Conservation (phyloP, 306 rosid species). For the Acmispon strigosus region DNA sequence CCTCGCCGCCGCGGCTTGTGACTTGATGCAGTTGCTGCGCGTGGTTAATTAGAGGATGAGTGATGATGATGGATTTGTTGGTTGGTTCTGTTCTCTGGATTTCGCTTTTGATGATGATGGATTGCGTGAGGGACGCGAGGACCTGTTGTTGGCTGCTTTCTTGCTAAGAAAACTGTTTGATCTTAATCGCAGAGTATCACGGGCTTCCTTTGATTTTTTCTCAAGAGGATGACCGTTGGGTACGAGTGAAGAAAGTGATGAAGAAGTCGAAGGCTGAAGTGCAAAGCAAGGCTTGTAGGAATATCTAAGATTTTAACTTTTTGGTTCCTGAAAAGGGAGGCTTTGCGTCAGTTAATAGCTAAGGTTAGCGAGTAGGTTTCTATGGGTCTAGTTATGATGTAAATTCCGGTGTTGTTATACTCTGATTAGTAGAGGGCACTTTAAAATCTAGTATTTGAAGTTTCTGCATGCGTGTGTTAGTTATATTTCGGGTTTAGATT, state of each 20-base stretch:
- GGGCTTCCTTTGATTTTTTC: constrained; percentile 46
- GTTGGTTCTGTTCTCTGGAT: neutral
- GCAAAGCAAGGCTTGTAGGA: neutral
- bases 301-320: neutral
- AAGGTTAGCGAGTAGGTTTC: neutral
- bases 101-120: neutral
- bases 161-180: neutral
- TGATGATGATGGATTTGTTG: neutral
- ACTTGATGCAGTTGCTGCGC: constrained; percentile 36
- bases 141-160: neutral
- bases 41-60: neutral
- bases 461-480: neutral
- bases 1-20: constrained; percentile 27
- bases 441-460: neutral
- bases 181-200: constrained; percentile 20
- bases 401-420: neutral
- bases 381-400: neutral
- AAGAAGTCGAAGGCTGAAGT: neutral
- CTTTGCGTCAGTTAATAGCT: neutral
- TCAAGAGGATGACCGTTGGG: constrained; percentile 42
- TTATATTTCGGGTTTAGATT: neutral
- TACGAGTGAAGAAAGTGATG: neutral
- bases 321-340: neutral
- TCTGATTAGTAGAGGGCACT: neutral
- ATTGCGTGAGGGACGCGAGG: neutral